phyloP scores from a whole-genome alignment of 768 basidiomycete genomes.

The Leccinellum luteum region DNA sequence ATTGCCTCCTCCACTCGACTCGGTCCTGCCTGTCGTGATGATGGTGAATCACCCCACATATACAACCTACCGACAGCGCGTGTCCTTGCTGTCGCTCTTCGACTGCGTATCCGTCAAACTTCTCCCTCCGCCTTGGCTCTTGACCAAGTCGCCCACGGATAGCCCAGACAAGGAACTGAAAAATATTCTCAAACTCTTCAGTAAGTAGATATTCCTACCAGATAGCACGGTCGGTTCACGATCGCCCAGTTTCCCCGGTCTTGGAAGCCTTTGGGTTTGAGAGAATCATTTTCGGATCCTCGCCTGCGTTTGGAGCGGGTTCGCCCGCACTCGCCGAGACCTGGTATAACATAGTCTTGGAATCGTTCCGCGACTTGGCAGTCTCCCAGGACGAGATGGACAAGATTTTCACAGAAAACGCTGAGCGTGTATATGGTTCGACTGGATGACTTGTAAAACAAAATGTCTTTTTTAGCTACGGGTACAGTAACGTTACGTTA shows the following conservation, averaged over 20 bases:
- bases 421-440: constrained; percentile 39
- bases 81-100: constrained; percentile 70
- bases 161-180: constrained; percentile 45
- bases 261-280: constrained; percentile 84
- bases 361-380: constrained; percentile 74
- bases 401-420: constrained; percentile 63
- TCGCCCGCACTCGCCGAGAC: constrained; percentile 52
- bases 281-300: constrained; percentile 81
- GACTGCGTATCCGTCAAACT: constrained; percentile 73
- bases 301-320: constrained; percentile 53
- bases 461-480: too few relatives aligned
- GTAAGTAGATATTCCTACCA: constrained; percentile 44
- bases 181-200: constrained; percentile 79
- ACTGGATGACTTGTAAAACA: constrained; percentile 16
- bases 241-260: constrained; percentile 64
- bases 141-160: constrained; percentile 29
- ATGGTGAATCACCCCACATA: constrained; percentile 78
- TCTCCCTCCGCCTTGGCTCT: constrained; percentile 73
- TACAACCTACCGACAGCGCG: constrained; percentile 66
- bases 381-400: constrained; percentile 77
- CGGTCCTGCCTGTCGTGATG: constrained; percentile 70
- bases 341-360: constrained; percentile 82
- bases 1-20: constrained; percentile 74
- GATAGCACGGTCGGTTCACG: not conserved
- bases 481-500: not conserved